Base-by-base conservation (phyloP, 495 filamentous ascomycete species). In the Penicillium parvum region DNA sequence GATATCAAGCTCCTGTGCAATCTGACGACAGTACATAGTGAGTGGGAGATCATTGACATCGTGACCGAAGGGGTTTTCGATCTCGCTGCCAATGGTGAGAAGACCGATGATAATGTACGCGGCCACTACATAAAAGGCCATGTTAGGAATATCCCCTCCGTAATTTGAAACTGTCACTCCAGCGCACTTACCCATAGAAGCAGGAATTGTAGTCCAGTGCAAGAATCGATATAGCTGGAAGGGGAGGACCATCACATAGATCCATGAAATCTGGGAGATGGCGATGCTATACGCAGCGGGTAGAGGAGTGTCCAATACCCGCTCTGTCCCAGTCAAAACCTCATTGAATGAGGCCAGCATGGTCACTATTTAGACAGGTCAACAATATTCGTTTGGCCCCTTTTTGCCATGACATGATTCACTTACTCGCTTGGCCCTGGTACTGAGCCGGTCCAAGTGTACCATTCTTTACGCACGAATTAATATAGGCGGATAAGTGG, bases 71-170 rank as follows among this genome's bases (percentile, higher is more conserved):
- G 88, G 89, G 59, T 94, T 88, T 60, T 95, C 88, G 50, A 95
- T 84, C 64, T 94, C 86, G 50, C 81, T 79, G 16, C 89, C 86
- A 50, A 90, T 89, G 56, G 86, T 81, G 28, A 86, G 81, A 43
- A 95, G 81, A 11, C 85, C 88, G 45, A 95, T 76, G 57, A 95
- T 91, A 47, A 94, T 92, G 60, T 95, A 94, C 4, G 87, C 85
- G 14, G 86, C 84, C n/a, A 81, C 67, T 70, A 11, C 5, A 8
- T 5, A 18, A 3, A n/a, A n/a, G n/a, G n/a, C n/a, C n/a, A 3
- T 14, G 10, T 32, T 29, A 55, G 25, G 4, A 16, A 12, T 21
- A n/a, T n/a, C n/a, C n/a, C n/a, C 8, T 8, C 15, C 1, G 7
- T 34, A 25, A 5, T 1, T 37, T 14, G 5, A 7, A 7, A 16